Base-by-base conservation (phyloP, 2,329 filamentous ascomycete genomes). In the Ilyonectria mors-panacis region DNA sequence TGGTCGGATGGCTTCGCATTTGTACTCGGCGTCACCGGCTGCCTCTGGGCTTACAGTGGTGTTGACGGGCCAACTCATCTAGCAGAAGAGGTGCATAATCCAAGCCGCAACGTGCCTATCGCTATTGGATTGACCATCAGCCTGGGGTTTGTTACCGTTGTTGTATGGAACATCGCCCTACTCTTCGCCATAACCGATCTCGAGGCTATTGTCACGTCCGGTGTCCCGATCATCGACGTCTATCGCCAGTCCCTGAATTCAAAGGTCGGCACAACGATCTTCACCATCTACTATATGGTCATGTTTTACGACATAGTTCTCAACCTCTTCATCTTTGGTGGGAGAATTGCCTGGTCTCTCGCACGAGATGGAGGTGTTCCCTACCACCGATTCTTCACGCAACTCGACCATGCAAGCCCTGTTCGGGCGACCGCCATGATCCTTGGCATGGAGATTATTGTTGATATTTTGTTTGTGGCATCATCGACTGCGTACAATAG, bases 251-350 rank as follows among this genome's bases (percentile, higher is more conserved):
- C 74, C 1, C 51, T 75, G 2, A 71, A 73, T 35, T 73, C 72
- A 4, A 61, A 63, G 2, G 72, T 74, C n/a, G 74, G 72, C 1
- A 75, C 73, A 1, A 76, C 74, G 0, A 73, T 76, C 28, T 76
- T 71, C 69, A 66, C 66, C 0, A 66, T 76, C 2, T 76, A 74
- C 47, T 76, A 75, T 28, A 75, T 76, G 8, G 19, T 76, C 21
- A 69, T 76, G 68, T 76, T 76, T 51, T 76, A 76, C 65, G 73
- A 75, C 12, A 76, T 76, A 21, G 72, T 75, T 1, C 47, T 76
- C 26, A 76, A 76, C 13, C 47, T 75, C 0, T 75, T 76, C 47
- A 74, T 76, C 13, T 76, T 76, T 39, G 69, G 69, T 2, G 74
- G 74, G 0, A 68, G 73, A 42, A 74, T 71, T 1, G 73, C 76